A percentile compares a stretch with the other conserved stretches of the same genome.
These are phyloP conservation scores for Hyaloscypha finlandica DNA, from an alignment of 495 filamentous ascomycete genomes.

Conservation along the genomic window DNA sequence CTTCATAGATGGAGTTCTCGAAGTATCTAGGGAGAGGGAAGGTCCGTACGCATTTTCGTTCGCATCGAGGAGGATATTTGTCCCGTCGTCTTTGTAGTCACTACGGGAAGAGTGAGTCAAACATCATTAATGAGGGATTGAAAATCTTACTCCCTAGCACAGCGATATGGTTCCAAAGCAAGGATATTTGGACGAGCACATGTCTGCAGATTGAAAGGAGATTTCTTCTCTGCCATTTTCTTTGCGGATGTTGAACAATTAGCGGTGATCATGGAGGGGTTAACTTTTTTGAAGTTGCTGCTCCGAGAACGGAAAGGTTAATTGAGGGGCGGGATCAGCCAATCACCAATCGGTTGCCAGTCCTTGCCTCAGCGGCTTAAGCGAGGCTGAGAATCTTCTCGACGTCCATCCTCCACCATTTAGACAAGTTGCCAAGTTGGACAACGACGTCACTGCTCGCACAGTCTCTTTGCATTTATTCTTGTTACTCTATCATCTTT, in stretches of 20 bases:
- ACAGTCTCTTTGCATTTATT: not conserved
- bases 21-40: conserved; percentile 44
- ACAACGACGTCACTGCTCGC: not conserved
- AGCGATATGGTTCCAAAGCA: conserved; percentile 79
- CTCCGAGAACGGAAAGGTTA: not conserved
- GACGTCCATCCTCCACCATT: not conserved
- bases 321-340: not conserved
- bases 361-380: not conserved
- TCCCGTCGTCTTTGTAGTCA: conserved; percentile 99
- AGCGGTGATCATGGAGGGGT: not conserved
- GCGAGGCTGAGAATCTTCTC: not conserved
- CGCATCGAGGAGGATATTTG: conserved; percentile 93
- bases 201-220: conserved; percentile 71
- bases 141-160: conserved; percentile 72
- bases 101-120: conserved; percentile 46
- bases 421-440: not conserved
- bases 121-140: conserved; percentile 20
- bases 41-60: conserved; percentile 98
- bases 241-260: conserved; percentile 1
- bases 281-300: conserved; percentile 3
- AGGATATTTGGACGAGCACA: conserved; percentile 86
- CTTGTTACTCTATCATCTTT: not conserved
- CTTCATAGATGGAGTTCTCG: not conserved
- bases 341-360: not conserved
- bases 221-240: conserved; percentile 32